These are phyloP conservation scores for Plantago major DNA, from an alignment of 257 asterid species.

Conservation along the genomic window DNA sequence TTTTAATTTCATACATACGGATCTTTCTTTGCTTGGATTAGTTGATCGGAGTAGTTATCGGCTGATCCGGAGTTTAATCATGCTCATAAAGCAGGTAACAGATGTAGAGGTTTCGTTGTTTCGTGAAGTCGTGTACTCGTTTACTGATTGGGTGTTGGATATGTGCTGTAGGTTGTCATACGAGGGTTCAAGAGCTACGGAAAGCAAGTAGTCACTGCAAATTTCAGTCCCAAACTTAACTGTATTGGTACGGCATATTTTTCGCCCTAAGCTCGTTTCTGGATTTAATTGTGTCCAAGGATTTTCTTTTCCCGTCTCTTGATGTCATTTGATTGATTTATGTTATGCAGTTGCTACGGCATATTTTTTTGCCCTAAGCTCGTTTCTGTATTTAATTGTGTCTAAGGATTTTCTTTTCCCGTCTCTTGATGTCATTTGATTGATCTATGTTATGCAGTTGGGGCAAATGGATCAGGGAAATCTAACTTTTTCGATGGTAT, in stretches of 20 bases:
- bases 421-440: slow-evolving; percentile 7
- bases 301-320: too few species aligned
- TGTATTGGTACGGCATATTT: slow-evolving; percentile 67
- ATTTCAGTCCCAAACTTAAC: slow-evolving; percentile 88
- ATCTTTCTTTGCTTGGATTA: too few species aligned
- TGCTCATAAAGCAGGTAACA: slow-evolving; percentile 83
- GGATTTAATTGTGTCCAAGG: not conserved
- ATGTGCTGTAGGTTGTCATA: slow-evolving; percentile 61
- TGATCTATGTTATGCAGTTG: slow-evolving; percentile 53
- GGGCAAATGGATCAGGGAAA: slow-evolving; percentile 99
- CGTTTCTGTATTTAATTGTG: too few species aligned
- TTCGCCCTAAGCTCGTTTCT: not conserved
- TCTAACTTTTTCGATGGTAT: slow-evolving; percentile 95
- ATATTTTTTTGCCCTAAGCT: too few species aligned
- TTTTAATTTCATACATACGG: too few species aligned
- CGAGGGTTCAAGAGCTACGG: slow-evolving; percentile 97
- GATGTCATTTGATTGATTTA: not conserved
- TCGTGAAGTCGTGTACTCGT: not conserved
- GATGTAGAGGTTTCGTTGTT: not conserved
- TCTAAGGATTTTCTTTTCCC: slow-evolving; percentile 6
- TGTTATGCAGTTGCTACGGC: not conserved
- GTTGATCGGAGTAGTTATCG: slow-evolving; percentile 9
- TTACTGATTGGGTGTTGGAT: slow-evolving; percentile 13
- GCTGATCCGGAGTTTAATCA: slow-evolving; percentile 26
- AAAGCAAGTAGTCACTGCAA: slow-evolving; percentile 84